Percentiles rank a stretch among this genome's conserved stretches.
Evolutionary conservation across 2,329 filamentous ascomycete genomes (phyloP).

Genomic region (Emericellopsis cladophorae): DNA sequence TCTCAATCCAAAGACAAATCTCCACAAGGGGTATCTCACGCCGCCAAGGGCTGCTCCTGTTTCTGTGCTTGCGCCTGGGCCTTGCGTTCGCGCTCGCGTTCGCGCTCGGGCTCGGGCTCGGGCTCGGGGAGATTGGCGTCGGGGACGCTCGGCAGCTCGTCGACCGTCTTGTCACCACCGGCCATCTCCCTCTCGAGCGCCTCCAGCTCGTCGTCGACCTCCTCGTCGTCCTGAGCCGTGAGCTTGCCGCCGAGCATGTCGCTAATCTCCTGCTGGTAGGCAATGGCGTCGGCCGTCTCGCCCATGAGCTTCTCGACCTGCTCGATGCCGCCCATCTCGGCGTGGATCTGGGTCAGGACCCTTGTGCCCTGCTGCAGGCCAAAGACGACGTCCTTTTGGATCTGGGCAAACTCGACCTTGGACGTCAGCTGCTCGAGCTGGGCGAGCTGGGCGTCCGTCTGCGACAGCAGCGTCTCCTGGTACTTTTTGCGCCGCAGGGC

Average conservation of each 20-base stretch:
- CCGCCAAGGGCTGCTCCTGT: slow-evolving; percentile 22
- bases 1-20: slow-evolving; percentile 4
- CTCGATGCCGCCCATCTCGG: slow-evolving; percentile 91
- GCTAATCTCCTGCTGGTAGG: slow-evolving; percentile 90
- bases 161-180: slow-evolving; percentile 4
- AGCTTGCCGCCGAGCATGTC: slow-evolving; percentile 82
- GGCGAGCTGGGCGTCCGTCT: slow-evolving; percentile 88
- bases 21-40: slow-evolving; percentile 10
- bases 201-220: slow-evolving; percentile 90
- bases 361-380: slow-evolving; percentile 84
- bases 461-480: slow-evolving; percentile 76
- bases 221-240: slow-evolving; percentile 91
- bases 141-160: slow-evolving; percentile 16
- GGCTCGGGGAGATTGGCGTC: slow-evolving; percentile 17
- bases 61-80: slow-evolving; percentile 7
- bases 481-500: slow-evolving; percentile 93
- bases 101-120: slow-evolving; percentile 4
- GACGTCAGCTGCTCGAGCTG: slow-evolving; percentile 81
- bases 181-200: slow-evolving; percentile 48
- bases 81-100: slow-evolving; percentile 5
- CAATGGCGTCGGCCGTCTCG: slow-evolving; percentile 78
- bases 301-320: slow-evolving; percentile 92
- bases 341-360: slow-evolving; percentile 82
- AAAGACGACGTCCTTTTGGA: slow-evolving; percentile 93
- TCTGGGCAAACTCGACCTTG: slow-evolving; percentile 88